Evolutionary conservation across 805 yeast species (phyloP).

Genomic region (Lachancea kluyveri): DNA sequence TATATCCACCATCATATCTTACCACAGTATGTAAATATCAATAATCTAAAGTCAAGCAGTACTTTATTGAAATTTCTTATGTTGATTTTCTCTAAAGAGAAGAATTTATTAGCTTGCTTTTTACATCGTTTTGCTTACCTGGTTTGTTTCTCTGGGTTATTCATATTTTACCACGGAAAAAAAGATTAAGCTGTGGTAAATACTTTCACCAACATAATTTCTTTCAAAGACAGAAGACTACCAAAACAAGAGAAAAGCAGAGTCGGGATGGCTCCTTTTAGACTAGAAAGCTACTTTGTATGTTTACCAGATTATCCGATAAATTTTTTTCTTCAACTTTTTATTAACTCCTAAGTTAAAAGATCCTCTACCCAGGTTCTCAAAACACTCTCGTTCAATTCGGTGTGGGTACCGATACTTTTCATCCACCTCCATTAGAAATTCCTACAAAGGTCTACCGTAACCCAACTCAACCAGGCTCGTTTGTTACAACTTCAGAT

Average conservation of each 20-base stretch:
- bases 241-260: too few species aligned
- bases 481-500: conserved; percentile 24
- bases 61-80: too few species aligned
- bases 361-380: conserved; percentile 76
- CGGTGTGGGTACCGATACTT: conserved; percentile 57
- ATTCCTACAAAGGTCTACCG: conserved; percentile 74
- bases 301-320: conserved; percentile 5
- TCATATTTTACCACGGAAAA: neutral
- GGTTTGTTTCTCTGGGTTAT: neutral
- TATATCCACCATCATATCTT: too few species aligned
- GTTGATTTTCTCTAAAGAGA: too few species aligned
- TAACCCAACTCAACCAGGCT: conserved; percentile 27
- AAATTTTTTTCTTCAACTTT: neutral
- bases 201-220: neutral
- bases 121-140: neutral
- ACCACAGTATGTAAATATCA: too few species aligned
- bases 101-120: too few species aligned
- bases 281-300: conserved; percentile 27
- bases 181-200: neutral
- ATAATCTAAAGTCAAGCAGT: too few species aligned
- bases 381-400: conserved; percentile 66
- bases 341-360: conserved; percentile 12
- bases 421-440: conserved; percentile 67
- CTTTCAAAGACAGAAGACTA: too few species aligned
- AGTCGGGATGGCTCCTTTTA: conserved; percentile 29